Conservation (phyloP, 495 filamentous ascomycete genomes). For the Talaromyces adpressus region DNA sequence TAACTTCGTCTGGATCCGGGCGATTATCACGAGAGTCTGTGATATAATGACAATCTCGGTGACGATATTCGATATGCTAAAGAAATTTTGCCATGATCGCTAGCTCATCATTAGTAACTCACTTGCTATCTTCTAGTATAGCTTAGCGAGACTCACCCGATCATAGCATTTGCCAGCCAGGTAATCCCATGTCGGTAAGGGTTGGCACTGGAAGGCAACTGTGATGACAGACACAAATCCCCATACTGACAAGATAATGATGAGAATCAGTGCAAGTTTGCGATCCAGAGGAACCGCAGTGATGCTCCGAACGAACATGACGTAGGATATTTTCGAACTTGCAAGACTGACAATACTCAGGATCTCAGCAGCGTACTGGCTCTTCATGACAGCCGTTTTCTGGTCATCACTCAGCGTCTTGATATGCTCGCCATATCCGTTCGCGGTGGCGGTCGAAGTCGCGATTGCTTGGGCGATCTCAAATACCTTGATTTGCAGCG, state of each 20-base stretch:
- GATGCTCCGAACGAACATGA: slow-evolving; percentile 22
- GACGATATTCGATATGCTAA: slow-evolving; percentile 33
- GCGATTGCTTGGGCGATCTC: slow-evolving; percentile 15
- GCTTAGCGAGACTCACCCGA: slow-evolving; percentile 16
- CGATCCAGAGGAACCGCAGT: slow-evolving; percentile 16
- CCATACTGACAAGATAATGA: slow-evolving; percentile 26
- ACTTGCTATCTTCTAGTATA: neutral
- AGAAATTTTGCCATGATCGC: slow-evolving; percentile 33
- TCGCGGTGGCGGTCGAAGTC: slow-evolving; percentile 15
- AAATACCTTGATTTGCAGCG: neutral
- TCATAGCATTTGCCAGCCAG: slow-evolving; percentile 27
- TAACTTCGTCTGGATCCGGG: slow-evolving; percentile 24
- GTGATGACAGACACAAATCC: slow-evolving; percentile 23
- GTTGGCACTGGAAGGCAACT: slow-evolving; percentile 36
- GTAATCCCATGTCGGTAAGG: slow-evolving; percentile 31
- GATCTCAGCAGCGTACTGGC: slow-evolving; percentile 25
- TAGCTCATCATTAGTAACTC: slow-evolving; percentile 8
- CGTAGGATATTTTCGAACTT: slow-evolving; percentile 26
- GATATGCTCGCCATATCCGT: slow-evolving; percentile 18
- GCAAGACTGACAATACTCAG: slow-evolving; percentile 24
- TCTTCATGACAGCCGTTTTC: slow-evolving; percentile 17
- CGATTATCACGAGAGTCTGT: slow-evolving; percentile 31
- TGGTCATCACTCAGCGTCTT: slow-evolving; percentile 9
- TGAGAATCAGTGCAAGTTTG: slow-evolving; percentile 16
- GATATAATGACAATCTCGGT: slow-evolving; percentile 32